phyloP scores from a whole-genome alignment of 1,139 yeast genomes.

The Ogataea hybrid region DNA sequence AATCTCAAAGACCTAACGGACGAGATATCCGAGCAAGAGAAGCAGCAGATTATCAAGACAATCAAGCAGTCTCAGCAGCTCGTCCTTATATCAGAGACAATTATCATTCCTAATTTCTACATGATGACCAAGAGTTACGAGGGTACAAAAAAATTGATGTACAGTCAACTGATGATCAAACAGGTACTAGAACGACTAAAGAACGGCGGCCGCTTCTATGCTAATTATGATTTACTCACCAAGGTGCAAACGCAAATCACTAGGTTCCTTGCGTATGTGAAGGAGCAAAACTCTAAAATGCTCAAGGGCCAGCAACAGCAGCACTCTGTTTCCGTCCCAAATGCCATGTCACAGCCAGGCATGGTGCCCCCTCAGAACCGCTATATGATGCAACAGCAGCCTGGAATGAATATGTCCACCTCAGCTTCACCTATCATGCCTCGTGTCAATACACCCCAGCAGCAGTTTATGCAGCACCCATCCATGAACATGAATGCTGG shows the following conservation, averaged over 20 bases:
- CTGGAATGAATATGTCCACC: constrained; percentile 6
- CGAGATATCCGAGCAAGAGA: constrained; percentile 60
- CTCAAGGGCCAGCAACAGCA: constrained; percentile 41
- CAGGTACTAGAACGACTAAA: constrained; percentile 69
- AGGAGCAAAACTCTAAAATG: constrained; percentile 41
- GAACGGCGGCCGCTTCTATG: constrained; percentile 60
- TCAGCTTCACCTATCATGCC: constrained; percentile 10
- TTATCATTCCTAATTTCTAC: constrained; percentile 70
- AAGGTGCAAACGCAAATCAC: constrained; percentile 71
- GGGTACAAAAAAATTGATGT: constrained; percentile 73
- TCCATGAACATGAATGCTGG: constrained; percentile 13
- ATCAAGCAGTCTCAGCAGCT: constrained; percentile 60
- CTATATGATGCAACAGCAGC: constrained; percentile 14
- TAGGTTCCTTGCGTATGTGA: constrained; percentile 71
- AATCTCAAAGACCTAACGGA: constrained; percentile 64
- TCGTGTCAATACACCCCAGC: constrained; percentile 13
- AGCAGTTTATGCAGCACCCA: constrained; percentile 13
- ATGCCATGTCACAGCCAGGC: constrained; percentile 1
- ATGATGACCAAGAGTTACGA: constrained; percentile 70
- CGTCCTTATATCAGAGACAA: constrained; percentile 66
- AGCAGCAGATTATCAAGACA: constrained; percentile 57
- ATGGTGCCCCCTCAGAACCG: constrained; percentile 13
- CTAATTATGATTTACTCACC: constrained; percentile 66
- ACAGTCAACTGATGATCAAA: constrained; percentile 75
- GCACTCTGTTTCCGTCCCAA: constrained; percentile 7